phyloP scores from a whole-genome alignment of 352 stramenopile species.

The Pythium dissimile region DNA sequence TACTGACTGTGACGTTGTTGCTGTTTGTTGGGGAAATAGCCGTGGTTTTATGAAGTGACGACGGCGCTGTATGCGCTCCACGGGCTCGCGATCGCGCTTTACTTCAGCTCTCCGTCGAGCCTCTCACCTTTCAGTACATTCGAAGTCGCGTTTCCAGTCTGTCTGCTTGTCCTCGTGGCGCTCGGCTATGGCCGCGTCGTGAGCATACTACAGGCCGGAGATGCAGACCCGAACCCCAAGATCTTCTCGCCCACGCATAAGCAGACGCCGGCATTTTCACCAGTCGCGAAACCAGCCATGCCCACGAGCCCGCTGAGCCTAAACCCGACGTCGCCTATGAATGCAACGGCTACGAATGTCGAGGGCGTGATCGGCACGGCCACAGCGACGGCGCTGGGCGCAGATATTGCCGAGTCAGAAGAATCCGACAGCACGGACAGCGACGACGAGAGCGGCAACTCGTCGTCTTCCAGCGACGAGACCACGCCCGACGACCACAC shows the following conservation, averaged over 20 bases:
- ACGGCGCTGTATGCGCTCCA: constrained; percentile 64
- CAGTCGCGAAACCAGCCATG: constrained; percentile 1
- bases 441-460: constrained; percentile 72
- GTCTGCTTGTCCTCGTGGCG: constrained; percentile 56
- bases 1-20: no score
- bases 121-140: constrained; percentile 61
- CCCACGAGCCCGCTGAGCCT: constrained; percentile 19
- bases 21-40: no score
- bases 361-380: constrained; percentile 6
- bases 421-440: constrained; percentile 78
- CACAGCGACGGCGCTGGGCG: constrained; percentile 38
- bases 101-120: constrained; percentile 40
- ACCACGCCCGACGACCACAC: constrained; percentile 28
- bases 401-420: constrained; percentile 66
- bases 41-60: constrained; percentile 58
- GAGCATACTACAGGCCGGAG: constrained; percentile 58
- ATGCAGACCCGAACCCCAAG: constrained; percentile 50
- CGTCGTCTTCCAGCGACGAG: constrained; percentile 71
- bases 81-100: constrained; percentile 38
- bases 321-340: background rate
- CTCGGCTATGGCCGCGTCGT: constrained; percentile 77
- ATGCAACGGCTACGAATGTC: background rate
- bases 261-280: constrained; percentile 7
- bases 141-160: constrained; percentile 60
- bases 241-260: constrained; percentile 56